Base-by-base conservation (phyloP, 192 early-diverging fungal species). In the Pilobolus umbonatus region DNA sequence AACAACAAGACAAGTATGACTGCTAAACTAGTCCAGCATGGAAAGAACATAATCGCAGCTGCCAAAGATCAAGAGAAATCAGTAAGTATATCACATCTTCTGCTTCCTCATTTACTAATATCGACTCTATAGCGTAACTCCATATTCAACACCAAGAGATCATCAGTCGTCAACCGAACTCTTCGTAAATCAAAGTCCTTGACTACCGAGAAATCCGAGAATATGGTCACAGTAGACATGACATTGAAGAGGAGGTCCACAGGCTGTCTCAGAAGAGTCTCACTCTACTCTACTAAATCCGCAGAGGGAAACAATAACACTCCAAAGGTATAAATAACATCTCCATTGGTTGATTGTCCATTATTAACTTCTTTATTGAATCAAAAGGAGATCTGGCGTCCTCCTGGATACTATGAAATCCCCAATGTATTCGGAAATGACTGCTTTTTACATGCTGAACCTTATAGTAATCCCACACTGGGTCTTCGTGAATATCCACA, bases 201-300 rank as follows among this genome's bases (percentile, higher is more conserved):
- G 3, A 49, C 63, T 4, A 59, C 63, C 15, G 63, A 28, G 28
- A 26, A 29, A 14, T 39, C 49, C 26, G 34, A 28, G 38, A 24
- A n/a, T 24, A 24, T 29, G 17, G 14, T 43, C 7, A 52, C 38
- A 7, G 48, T 65, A 17, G 55, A 65, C 12, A 58, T 65, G 55
- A 57, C 55, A 22, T 29, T 65, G 32, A 69, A 69, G 43, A 60
- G 67, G 32, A 54, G 67, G 29, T 69, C 67, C 0, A 69, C 67
- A 10, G 67, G 67, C 6, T 62, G 61, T 44, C 40, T 69, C 28
- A 42, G 56, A 12, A 44, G 61, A 60, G 31, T 56, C 14, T 53
- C 51, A 17, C 22, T 53, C 36, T 53, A 53, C 36, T 53, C 51
- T 38, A 53, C 51, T 21, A 53, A 29, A 10, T 53, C 51, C 12